Base-by-base conservation (phyloP, 2,329 filamentous ascomycete genomes). In the Aspergillus sp. region DNA sequence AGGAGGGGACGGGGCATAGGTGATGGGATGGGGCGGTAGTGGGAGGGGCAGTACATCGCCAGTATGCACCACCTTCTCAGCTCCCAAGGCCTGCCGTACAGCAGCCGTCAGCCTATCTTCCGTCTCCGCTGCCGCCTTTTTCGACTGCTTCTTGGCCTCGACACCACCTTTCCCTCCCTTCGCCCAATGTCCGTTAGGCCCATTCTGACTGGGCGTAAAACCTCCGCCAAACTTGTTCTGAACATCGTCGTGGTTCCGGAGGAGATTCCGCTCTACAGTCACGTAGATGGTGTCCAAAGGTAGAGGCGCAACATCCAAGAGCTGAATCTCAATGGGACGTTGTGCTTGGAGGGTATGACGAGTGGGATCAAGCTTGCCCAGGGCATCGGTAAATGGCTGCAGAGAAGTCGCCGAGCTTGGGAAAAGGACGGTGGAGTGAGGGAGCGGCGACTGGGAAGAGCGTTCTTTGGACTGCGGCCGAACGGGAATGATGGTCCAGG, bases 401-500 rank as follows among this genome's bases (percentile, higher is more conserved):
- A 96, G 84, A 3, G 90, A 76, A 82, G 88, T 79, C 90, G 92
- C 38, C 89, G 85, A 53, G 85, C 89, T 60, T 85, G 83, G 56
- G 87, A 96, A 51, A 84, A 93, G 88, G 41, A 97, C 84, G 1
- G 91, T 96, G 5, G 90, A 91, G 65, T 89, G 86, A 17, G 91
- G 85, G 47, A 92, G 82, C 9, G 85, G 83, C 47, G 86, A 82
- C 45, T 87, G 87, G 65, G 81, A 77, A 17, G 77, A 78, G 63
- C 72, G 74, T 67, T 76, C 78, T 63, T 68, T 70, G n/a, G 67
- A 75, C 58, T 77, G 79, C 57, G 82, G 81, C 21, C 83, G 82
- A 61, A 96, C 86, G 1, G 94, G 91, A 36, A 98, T 85, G 53
- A 98, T 85, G 7, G 92, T 92, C 95, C 95, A 99, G 50, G 85